These are phyloP conservation scores for Reutealis trisperma DNA, from an alignment of 345 rosid genomes.

Conservation along the genomic window DNA sequence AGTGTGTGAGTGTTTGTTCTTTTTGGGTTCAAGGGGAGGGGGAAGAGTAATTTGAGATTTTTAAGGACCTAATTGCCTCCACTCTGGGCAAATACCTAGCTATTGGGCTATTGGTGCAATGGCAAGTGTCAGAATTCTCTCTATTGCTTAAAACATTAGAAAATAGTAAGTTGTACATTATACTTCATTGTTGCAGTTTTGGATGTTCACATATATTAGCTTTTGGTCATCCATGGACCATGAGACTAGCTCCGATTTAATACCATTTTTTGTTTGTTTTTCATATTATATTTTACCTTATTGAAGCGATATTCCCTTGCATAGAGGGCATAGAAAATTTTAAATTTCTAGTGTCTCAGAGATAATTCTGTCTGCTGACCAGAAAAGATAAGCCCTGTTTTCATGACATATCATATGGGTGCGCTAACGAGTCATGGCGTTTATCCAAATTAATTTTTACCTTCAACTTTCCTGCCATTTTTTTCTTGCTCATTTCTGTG, in stretches of 20 bases:
- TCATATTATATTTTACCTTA: too few species aligned
- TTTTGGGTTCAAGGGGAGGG: not conserved
- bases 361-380: not conserved
- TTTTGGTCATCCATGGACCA: not conserved
- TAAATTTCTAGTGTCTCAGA: not conserved
- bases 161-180: not conserved
- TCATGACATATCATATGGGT: not conserved
- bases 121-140: not conserved
- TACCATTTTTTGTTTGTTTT: not conserved
- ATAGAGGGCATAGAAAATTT: too few species aligned
- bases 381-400: not conserved
- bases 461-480: not conserved
- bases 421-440: not conserved
- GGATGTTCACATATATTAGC: not conserved
- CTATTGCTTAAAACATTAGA: not conserved
- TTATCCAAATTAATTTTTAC: not conserved
- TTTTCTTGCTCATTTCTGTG: conserved; percentile 19
- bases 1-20: too few species aligned
- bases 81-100: not conserved
- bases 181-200: not conserved
- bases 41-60: too few species aligned
- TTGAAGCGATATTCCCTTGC: not conserved
- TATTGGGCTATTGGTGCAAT: not conserved
- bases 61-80: not conserved
- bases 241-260: not conserved